Evolutionary conservation across 2,329 filamentous ascomycete species (phyloP).

Genomic region (Huntiella decipiens): DNA sequence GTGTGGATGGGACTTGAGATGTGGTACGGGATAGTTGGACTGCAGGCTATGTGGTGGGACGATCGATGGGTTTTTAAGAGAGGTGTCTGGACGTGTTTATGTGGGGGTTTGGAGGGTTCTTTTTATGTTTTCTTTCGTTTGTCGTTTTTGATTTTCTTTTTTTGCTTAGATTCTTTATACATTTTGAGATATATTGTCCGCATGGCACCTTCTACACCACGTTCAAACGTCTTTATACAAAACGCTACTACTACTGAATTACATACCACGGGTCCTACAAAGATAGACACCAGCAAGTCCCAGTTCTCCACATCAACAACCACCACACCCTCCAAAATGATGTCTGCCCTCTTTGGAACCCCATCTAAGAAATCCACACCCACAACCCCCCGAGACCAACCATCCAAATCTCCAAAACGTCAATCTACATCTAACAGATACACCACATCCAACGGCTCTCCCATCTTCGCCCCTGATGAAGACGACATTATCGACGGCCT

Average conservation of each 20-base stretch:
- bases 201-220: slow-evolving; percentile 1
- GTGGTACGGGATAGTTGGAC: too few species aligned
- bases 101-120: not conserved
- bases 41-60: too few species aligned
- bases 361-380: not conserved
- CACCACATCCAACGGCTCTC: not conserved
- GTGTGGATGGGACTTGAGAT: too few species aligned
- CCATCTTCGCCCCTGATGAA: slow-evolving; percentile 7
- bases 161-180: not conserved
- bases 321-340: slow-evolving; percentile 5
- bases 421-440: not conserved
- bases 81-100: not conserved
- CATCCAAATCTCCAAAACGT: slow-evolving; percentile 5
- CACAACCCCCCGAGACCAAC: too few species aligned
- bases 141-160: not conserved
- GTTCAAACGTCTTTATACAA: slow-evolving; percentile 3
- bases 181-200: not conserved
- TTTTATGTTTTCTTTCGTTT: not conserved
- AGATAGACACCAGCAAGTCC: slow-evolving; percentile 7
- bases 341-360: slow-evolving; percentile 7
- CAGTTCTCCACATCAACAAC: not conserved
- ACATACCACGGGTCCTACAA: not conserved
- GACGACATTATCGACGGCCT: slow-evolving; percentile 11
- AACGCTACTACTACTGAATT: slow-evolving; percentile 1
- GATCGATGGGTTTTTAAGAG: too few species aligned